Conservation (phyloP, 1,284 basidiomycete genomes). For the Leccinum discolor region DNA sequence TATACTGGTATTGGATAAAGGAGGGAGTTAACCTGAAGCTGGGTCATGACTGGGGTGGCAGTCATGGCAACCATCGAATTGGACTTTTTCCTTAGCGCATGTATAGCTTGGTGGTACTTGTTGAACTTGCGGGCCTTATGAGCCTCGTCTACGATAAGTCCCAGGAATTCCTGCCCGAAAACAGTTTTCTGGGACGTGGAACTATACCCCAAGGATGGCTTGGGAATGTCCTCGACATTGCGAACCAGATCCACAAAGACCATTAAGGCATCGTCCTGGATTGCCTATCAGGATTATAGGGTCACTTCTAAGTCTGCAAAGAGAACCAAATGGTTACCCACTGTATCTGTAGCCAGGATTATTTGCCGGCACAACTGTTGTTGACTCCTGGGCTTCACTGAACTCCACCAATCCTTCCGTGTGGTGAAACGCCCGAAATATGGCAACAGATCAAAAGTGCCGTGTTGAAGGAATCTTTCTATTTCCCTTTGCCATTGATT, state of each 20-base stretch:
- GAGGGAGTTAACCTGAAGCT: background rate
- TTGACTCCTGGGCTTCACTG: background rate
- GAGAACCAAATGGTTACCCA: background rate
- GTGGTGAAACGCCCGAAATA: background rate
- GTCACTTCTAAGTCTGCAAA: background rate
- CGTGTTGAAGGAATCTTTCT: background rate
- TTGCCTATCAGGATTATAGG: background rate
- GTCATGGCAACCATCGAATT: constrained; percentile 1
- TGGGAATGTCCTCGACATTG: background rate
- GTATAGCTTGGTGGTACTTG: background rate
- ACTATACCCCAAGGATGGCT: background rate
- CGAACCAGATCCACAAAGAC: background rate
- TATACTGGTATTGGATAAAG: background rate
- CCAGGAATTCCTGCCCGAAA: background rate
- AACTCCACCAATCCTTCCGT: background rate
- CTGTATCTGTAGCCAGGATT: background rate
- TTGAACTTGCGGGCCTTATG: constrained; percentile 5
- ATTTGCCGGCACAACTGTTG: background rate
- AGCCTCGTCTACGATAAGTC: constrained; percentile 4
- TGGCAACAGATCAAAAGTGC: background rate
- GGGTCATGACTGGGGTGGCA: constrained; percentile 7
- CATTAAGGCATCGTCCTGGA: background rate
- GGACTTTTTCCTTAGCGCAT: background rate
- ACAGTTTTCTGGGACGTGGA: background rate
- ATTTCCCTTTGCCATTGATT: constrained; percentile 6